Base-by-base conservation (phyloP, 75 land plant genomes). In the Larix kaempferi region DNA sequence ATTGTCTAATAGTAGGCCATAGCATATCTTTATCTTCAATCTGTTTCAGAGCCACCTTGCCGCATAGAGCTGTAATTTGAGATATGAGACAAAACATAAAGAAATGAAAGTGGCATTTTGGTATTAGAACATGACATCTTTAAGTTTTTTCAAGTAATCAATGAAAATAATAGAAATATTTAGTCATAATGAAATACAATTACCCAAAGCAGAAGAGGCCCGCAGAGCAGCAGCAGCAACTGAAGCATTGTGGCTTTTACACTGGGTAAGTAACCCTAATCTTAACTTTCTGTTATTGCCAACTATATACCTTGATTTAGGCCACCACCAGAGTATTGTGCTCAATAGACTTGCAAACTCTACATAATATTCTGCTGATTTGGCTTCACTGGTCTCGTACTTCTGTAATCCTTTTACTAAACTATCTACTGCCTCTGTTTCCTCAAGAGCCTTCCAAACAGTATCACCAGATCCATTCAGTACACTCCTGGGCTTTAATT, bases 191-290 rank as follows among this genome's bases (percentile, higher is more conserved):
- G 13, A 66, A 74, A 60, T 35, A 29, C 23, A 16, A 37, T 29
- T 84, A 91, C 94, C 94, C 84, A 91, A 27, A 76, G 94, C 80
- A 60, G 89, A 82, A 79, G 62, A 85, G 39, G 87, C 55, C 76
- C 82, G 80, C 67, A 91, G 66, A 60, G 88, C 77, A 73, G 75
- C 73, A 79, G 66, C 77, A 76, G 82, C 77, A 49, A 71, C 27
- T 37, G 73, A 67, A 33, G 71, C 33, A 63, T 89, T 85, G 44
- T 71, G 35, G 63, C 73, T 78, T 4, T 52, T 33, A 75, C 44
- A 57, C 1, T 74, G 25, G 21, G 13, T 66, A 14, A 71, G 74
- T 21, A 89, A 59, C 26, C 58, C 56, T 15, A 54, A 22, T 76
- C 80, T 76, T 66, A 89, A 55, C 6, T 52, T 77, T 56, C 63